These are phyloP conservation scores for Penicillium chermesinum DNA, from an alignment of 495 filamentous ascomycete genomes.

Conservation along the genomic window DNA sequence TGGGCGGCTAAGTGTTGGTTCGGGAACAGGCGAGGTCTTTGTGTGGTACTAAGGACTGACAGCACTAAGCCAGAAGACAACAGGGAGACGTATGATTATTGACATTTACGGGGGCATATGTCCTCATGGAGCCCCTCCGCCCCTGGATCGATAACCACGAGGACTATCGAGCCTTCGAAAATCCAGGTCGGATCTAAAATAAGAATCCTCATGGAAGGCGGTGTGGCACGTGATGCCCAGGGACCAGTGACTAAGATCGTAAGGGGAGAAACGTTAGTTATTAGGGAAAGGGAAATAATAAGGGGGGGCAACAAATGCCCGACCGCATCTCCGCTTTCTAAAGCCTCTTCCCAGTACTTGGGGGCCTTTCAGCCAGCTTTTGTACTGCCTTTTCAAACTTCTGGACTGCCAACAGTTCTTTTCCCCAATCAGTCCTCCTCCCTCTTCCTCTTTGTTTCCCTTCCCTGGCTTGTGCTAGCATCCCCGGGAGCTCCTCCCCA, in stretches of 20 bases:
- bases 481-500: constrained; percentile 9
- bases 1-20: not conserved
- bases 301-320: constrained; percentile 3
- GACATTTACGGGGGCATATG: too few relatives aligned
- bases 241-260: not conserved
- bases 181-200: not conserved
- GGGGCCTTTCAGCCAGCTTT: not conserved
- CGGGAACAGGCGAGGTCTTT: not conserved
- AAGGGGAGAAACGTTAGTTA: not conserved
- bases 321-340: not conserved
- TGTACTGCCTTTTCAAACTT: too few relatives aligned
- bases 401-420: too few relatives aligned
- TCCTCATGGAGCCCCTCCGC: too few relatives aligned
- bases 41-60: not conserved
- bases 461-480: not conserved
- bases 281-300: not conserved
- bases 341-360: not conserved
- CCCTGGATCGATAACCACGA: too few relatives aligned
- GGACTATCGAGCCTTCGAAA: not conserved
- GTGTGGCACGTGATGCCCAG: constrained; percentile 1
- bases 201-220: not conserved
- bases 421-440: too few relatives aligned
- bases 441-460: not conserved
- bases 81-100: too few relatives aligned
- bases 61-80: too few relatives aligned